These are phyloP conservation scores for Claviceps capensis DNA, from an alignment of 2,329 filamentous ascomycete species.

Conservation along the genomic window DNA sequence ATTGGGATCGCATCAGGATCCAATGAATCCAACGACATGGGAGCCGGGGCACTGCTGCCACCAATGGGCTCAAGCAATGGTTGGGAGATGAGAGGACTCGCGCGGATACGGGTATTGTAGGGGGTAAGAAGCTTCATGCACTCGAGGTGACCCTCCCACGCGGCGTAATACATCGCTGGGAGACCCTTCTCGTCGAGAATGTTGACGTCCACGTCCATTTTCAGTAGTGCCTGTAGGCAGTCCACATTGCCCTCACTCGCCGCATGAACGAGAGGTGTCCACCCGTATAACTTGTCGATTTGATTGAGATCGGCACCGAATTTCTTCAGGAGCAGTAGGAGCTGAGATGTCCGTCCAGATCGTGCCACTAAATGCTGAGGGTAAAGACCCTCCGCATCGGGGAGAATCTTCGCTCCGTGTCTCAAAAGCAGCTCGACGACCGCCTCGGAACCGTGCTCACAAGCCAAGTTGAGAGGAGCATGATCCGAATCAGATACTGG, in stretches of 20 bases:
- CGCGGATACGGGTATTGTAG: constrained; percentile 29
- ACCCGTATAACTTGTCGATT: constrained; percentile 88
- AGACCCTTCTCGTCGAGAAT: constrained; percentile 85
- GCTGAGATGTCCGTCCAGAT: constrained; percentile 66
- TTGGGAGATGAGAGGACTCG: constrained; percentile 31
- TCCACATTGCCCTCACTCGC: constrained; percentile 91
- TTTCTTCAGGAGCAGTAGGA: constrained; percentile 66
- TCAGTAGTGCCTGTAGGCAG: constrained; percentile 69
- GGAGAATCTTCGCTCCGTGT: constrained; percentile 67
- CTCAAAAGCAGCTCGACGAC: constrained; percentile 78
- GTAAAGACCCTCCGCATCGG: constrained; percentile 89
- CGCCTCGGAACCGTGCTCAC: constrained; percentile 75
- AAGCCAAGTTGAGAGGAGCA: constrained; percentile 86
- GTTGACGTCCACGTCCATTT: constrained; percentile 63
- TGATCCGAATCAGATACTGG: constrained; percentile 79
- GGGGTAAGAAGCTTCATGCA: constrained; percentile 81
- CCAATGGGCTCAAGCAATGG: constrained; percentile 29
- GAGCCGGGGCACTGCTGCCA: constrained; percentile 37
- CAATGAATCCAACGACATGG: constrained; percentile 57
- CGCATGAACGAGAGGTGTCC: constrained; percentile 92
- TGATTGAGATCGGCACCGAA: constrained; percentile 87
- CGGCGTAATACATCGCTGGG: constrained; percentile 94
- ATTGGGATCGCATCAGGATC: constrained; percentile 84
- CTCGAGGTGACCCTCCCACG: constrained; percentile 90
- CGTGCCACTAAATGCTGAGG: constrained; percentile 94